These are phyloP conservation scores for Lecanicillium sp. DNA, from an alignment of 2,329 filamentous ascomycete genomes.

Conservation along the genomic window DNA sequence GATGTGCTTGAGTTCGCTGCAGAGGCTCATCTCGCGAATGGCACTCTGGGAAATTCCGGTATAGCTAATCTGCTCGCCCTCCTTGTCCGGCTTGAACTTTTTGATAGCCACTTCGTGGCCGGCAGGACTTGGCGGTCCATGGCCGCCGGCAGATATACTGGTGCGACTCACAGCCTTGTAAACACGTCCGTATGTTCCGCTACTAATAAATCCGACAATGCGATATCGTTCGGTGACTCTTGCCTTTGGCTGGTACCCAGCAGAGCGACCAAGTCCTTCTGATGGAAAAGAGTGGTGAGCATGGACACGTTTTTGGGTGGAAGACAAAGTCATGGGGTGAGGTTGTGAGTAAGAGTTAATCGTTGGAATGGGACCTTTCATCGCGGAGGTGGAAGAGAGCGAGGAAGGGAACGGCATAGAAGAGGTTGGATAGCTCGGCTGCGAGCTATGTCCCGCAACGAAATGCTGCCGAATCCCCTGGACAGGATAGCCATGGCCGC, in stretches of 20 bases:
- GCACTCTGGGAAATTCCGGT: constrained; percentile 97
- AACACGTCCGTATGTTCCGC: constrained; percentile 93
- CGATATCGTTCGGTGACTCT: constrained; percentile 89
- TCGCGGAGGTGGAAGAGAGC: background rate
- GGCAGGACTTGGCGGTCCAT: constrained; percentile 28
- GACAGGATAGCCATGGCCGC: too few relatives aligned
- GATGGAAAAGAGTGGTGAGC: constrained; percentile 26
- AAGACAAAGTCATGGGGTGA: too few relatives aligned
- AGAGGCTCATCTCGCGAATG: constrained; percentile 94
- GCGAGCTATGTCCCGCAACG: too few relatives aligned
- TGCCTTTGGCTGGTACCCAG: constrained; percentile 66
- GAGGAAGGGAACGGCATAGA: constrained; percentile 8
- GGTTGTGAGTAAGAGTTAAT: too few relatives aligned
- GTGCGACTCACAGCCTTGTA: constrained; percentile 80
- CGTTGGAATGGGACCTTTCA: too few relatives aligned
- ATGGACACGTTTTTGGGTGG: background rate
- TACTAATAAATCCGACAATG: constrained; percentile 96
- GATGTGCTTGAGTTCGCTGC: constrained; percentile 79
- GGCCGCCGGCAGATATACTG: constrained; percentile 7
- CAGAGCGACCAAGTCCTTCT: constrained; percentile 47
- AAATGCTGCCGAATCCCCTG: too few relatives aligned
- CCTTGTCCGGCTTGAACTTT: constrained; percentile 99
- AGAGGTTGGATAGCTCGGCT: background rate
- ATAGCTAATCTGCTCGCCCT: constrained; percentile 89
- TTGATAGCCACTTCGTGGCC: constrained; percentile 90